Evolutionary conservation across 1,284 basidiomycete species (phyloP).

Genomic region (Anthracocystis walkeri): DNA sequence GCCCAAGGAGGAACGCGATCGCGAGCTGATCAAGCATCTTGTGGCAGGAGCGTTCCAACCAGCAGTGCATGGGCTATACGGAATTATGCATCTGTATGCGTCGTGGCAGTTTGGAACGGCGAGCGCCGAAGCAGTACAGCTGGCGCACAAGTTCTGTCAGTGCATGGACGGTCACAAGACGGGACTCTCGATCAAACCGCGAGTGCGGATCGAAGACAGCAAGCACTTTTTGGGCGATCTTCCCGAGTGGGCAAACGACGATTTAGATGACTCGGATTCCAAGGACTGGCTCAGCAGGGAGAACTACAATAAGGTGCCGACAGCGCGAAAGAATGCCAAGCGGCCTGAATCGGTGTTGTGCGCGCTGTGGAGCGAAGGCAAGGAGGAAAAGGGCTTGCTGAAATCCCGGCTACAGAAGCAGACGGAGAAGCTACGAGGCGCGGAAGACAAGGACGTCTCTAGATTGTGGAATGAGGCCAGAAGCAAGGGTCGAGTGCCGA

Average conservation of each 20-base stretch:
- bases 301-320: background rate
- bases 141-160: conserved; percentile 49
- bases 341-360: conserved; percentile 36
- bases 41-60: conserved; percentile 27
- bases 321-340: conserved; percentile 19
- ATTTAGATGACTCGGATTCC: conserved; percentile 4
- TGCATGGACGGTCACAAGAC: conserved; percentile 48
- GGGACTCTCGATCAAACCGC: conserved; percentile 29
- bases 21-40: conserved; percentile 22
- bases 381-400: conserved; percentile 15
- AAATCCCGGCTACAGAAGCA: conserved; percentile 16
- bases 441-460: conserved; percentile 37
- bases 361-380: conserved; percentile 31
- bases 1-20: conserved; percentile 26
- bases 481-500: background rate
- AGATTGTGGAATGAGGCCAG: conserved; percentile 20
- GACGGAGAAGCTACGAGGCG: conserved; percentile 17
- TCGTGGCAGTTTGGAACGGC: conserved; percentile 34
- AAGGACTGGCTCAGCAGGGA: conserved; percentile 32
- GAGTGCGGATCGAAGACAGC: conserved; percentile 31
- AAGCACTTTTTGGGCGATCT: conserved; percentile 28
- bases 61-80: conserved; percentile 28
- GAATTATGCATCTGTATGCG: conserved; percentile 40
- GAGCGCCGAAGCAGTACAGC: conserved; percentile 30
- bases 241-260: conserved; percentile 35